Evolutionary conservation across 495 filamentous ascomycete genomes (phyloP), one percentile per base, ranked within the genome.

Genomic region (Hapsidospora chrysogenum): DNA sequence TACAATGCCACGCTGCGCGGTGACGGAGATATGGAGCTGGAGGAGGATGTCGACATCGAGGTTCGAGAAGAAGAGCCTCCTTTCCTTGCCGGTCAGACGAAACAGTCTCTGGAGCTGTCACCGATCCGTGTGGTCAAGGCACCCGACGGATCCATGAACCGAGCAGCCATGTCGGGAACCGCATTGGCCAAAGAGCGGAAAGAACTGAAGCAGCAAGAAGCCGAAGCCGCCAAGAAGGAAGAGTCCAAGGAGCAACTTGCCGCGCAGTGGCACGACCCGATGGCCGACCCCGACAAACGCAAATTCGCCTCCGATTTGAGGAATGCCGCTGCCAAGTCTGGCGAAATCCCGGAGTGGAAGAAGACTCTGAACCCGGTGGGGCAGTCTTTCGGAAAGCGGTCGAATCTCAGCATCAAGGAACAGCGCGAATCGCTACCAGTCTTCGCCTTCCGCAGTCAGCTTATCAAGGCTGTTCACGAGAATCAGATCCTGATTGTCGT

Each of bases 41-140:
- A 97, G 58, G 85, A 95, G 57, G 89, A 97, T 52, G 69, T 96
- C 7, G 89, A 97, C 54, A 97, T 97, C 42, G 89, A 97, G 53
- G 80, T 97, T 30, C 68, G 74, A 47, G 92, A 95, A 41, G 92
- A 96, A 46, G 89, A 97, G 45, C 89, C 89, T 10, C 92, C 92
- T 0, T 97, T 97, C 65, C 56, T 97, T 29, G 82, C 84, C 7
- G 89, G 89, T 1, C 92, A 96, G 57, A 97, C 89, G 2, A 93
- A 93, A 47, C 86, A 92, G 52, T 87, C 81, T 14, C 66, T 96
- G 8, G 92, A 96, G 49, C 57, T 97, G 8, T 94, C 85, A 5
- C 89, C 89, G 2, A 96, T 97, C 41, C 66, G 89, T 47, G 85
- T 97, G 9, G 81, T 97, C 43, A 97, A 97, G 56, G 89, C 92